Evolutionary conservation across 2,329 filamentous ascomycete species (phyloP).

Genomic region (Botrytis tulipae): DNA sequence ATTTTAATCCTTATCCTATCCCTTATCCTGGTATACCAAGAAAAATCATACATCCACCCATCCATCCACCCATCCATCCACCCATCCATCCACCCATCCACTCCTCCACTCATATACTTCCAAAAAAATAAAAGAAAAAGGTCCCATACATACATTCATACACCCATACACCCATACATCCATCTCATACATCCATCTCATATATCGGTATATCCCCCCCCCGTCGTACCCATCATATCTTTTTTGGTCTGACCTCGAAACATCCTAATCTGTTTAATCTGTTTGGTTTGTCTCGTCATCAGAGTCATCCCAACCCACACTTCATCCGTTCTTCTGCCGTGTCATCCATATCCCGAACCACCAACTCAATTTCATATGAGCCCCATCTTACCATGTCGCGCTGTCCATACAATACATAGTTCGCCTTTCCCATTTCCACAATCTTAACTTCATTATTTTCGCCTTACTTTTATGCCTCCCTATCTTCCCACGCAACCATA

Average conservation of each 20-base stretch:
- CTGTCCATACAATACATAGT: conserved; percentile 33
- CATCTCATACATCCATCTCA: not conserved
- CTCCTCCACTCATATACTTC: not conserved
- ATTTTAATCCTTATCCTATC: not conserved
- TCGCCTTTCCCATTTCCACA: conserved; percentile 28
- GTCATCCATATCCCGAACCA: conserved; percentile 22
- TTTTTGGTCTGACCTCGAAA: conserved; percentile 7
- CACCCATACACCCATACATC: not conserved
- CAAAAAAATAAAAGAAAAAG: too few relatives aligned
- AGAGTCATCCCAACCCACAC: conserved; percentile 13
- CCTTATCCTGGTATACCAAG: not conserved
- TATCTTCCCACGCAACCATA: conserved; percentile 28
- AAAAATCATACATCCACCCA: not conserved
- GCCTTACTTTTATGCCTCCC: conserved; percentile 33
- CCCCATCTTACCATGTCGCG: conserved; percentile 26
- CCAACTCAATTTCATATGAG: conserved; percentile 26
- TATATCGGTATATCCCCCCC: not conserved
- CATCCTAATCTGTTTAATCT: conserved; percentile 7
- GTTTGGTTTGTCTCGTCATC: conserved; percentile 6
- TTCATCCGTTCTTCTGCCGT: conserved; percentile 22
- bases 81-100: not conserved
- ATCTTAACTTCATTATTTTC: conserved; percentile 24
- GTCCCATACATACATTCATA: not conserved
- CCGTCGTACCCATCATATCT: not conserved
- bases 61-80: not conserved